Evolutionary conservation across 148 eudicot genomes (phyloP).

Genomic region (Rhododendron vialii): DNA sequence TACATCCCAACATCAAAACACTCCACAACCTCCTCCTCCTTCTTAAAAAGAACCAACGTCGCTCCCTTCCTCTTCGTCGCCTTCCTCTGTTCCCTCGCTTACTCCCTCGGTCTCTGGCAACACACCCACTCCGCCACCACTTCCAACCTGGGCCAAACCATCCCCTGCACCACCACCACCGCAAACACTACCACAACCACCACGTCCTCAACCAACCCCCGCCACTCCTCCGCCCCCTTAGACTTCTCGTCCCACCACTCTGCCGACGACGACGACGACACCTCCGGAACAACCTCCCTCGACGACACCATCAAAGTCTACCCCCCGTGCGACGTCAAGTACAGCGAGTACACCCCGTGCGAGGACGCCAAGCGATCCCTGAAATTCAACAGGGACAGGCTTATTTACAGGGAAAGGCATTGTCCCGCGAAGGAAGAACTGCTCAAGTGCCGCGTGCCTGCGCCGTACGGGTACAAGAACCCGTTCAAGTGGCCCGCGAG

Average conservation of each 20-base stretch:
- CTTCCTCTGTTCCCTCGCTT: conserved; percentile 43
- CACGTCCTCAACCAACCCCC: not conserved
- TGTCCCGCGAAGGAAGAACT: conserved; percentile 52
- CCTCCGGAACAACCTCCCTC: not conserved
- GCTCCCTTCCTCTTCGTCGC: conserved; percentile 14
- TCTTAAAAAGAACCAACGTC: conserved; percentile 15
- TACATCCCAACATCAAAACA: conserved; percentile 48
- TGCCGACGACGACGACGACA: conserved; percentile 15
- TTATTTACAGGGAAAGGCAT: conserved; percentile 65
- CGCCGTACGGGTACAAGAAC: conserved; percentile 60
- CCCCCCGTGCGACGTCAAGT: conserved; percentile 40
- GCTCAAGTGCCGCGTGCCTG: conserved; percentile 62
- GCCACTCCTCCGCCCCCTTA: not conserved
- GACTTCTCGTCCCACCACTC: conserved; percentile 58
- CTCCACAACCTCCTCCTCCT: conserved; percentile 9
- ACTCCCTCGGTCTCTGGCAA: conserved; percentile 48
- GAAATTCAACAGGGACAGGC: conserved; percentile 34
- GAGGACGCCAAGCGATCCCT: conserved; percentile 46
- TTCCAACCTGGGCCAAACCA: conserved; percentile 1
- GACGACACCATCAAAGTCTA: conserved; percentile 7
- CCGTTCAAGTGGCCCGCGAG: conserved; percentile 82
- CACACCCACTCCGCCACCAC: conserved; percentile 17
- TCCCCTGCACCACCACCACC: conserved; percentile 16
- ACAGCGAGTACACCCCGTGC: conserved; percentile 81
- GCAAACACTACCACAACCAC: not conserved